phyloP scores from a whole-genome alignment of 2,329 filamentous ascomycete species.

The Phyllosticta citriasiana region DNA sequence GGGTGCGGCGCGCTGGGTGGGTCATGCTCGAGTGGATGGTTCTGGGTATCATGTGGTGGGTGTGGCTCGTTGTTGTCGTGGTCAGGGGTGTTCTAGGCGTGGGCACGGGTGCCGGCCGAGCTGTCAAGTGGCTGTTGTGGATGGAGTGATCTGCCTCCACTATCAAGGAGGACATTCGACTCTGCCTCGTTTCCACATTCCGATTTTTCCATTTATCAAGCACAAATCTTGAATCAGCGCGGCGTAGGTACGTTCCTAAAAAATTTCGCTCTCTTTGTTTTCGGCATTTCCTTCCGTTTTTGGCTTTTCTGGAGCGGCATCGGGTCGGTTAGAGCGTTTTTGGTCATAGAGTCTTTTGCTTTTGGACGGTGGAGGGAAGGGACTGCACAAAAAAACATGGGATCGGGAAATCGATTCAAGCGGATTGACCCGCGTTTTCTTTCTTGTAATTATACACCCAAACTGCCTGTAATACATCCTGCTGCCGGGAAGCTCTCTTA shows the following conservation, averaged over 20 bases:
- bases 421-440: no score
- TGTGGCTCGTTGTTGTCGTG: conserved; percentile 81
- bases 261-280: not conserved
- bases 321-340: not conserved
- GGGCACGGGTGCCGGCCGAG: conserved; percentile 48
- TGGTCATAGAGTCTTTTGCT: not conserved
- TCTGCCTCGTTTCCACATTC: not conserved
- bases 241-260: not conserved
- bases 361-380: not conserved
- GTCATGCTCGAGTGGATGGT: conserved; percentile 74
- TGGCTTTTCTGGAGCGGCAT: not conserved
- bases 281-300: not conserved
- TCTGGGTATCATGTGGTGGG: conserved; percentile 85
- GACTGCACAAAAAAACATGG: not conserved
- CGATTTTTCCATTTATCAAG: not conserved
- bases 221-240: not conserved
- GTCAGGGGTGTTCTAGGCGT: conserved; percentile 55
- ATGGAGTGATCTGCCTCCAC: conserved; percentile 26
- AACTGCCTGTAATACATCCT: no score
- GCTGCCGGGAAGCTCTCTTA: no score
- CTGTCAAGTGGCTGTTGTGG: conserved; percentile 77
- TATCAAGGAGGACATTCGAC: no score
- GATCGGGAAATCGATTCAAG: no score
- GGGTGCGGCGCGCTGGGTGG: conserved; percentile 64
- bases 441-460: no score